phyloP scores from a whole-genome alignment of 495 filamentous ascomycete genomes.

The Pyrenula aspistea region DNA sequence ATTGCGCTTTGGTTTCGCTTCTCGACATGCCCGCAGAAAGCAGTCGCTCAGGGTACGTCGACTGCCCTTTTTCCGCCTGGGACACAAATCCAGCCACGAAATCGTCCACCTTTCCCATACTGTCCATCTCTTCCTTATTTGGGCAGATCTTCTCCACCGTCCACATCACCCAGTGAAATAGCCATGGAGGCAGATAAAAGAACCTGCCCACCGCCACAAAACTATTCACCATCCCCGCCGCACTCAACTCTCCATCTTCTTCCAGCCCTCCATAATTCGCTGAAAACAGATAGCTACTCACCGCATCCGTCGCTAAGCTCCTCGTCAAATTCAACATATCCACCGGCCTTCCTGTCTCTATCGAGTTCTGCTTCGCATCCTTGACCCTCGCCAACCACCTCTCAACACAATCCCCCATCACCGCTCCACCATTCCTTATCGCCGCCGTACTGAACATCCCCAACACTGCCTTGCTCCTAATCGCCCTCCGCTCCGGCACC shows the following conservation, averaged over 20 bases:
- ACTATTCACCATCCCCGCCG: slow-evolving; percentile 26
- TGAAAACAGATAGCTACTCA: slow-evolving; percentile 33
- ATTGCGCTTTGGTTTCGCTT: slow-evolving; percentile 31
- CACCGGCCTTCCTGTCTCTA: slow-evolving; percentile 14
- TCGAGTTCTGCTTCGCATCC: slow-evolving; percentile 2
- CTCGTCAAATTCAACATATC: slow-evolving; percentile 31
- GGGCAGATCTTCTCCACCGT: slow-evolving; percentile 13
- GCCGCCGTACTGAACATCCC: slow-evolving; percentile 30
- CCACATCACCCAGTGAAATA: slow-evolving; percentile 24
- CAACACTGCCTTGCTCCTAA: slow-evolving; percentile 34
- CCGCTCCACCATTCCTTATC: slow-evolving; percentile 17
- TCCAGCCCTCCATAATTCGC: slow-evolving; percentile 26
- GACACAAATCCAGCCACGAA: slow-evolving; percentile 24
- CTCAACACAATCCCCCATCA: slow-evolving; percentile 22
- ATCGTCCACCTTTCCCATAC: slow-evolving; percentile 22
- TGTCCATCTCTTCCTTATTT: slow-evolving; percentile 13
- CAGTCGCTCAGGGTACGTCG: slow-evolving; percentile 35
- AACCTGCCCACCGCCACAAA: slow-evolving; percentile 38
- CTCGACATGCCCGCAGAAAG: slow-evolving; percentile 25
- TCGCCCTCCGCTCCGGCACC: slow-evolving; percentile 22
- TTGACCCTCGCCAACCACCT: slow-evolving; percentile 22
- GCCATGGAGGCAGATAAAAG: slow-evolving; percentile 26
- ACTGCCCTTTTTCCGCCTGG: slow-evolving; percentile 11
- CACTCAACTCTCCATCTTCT: slow-evolving; percentile 20
- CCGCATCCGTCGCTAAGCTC: slow-evolving; percentile 31